Conservation (phyloP, 108 stramenopile species). For the Mayamaea pseudoterrestris region DNA sequence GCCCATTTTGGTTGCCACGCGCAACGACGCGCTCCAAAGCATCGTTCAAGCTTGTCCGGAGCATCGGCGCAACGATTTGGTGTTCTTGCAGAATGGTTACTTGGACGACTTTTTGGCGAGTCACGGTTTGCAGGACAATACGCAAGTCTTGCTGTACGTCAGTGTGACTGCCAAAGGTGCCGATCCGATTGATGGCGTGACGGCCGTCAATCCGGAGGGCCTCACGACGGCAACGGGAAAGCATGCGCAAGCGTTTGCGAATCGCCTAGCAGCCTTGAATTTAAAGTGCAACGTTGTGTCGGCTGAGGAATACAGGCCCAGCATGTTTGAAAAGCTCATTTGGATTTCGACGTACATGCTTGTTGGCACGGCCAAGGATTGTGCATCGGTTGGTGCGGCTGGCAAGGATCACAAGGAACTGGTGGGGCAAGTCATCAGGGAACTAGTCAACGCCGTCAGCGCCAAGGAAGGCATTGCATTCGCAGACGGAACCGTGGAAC, state of each 20-base stretch:
- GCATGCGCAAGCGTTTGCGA: constrained; percentile 70
- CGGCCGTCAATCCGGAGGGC: constrained; percentile 81
- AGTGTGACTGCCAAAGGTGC: constrained; percentile 75
- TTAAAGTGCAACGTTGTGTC: constrained; percentile 74
- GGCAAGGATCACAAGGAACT: constrained; percentile 42
- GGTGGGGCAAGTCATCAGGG: constrained; percentile 46
- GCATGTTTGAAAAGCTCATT: constrained; percentile 90
- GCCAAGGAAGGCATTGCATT: constrained; percentile 51
- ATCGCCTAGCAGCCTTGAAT: constrained; percentile 45
- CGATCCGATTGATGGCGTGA: constrained; percentile 83
- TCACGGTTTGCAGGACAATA: constrained; percentile 63
- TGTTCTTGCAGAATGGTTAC: constrained; percentile 91
- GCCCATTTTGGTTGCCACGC: constrained; percentile 79
- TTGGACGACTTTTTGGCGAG: constrained; percentile 58
- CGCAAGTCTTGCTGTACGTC: constrained; percentile 77
- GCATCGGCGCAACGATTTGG: constrained; percentile 67
- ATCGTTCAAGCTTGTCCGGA: constrained; percentile 72
- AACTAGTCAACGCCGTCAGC: constrained; percentile 45
- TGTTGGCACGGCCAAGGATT: constrained; percentile 71
- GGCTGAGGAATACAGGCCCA: constrained; percentile 40
- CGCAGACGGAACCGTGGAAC: constrained; percentile 34
- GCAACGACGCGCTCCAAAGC: constrained; percentile 84
- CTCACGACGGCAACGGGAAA: constrained; percentile 80
- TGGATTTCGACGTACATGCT: constrained; percentile 91
- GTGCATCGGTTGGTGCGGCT: constrained; percentile 66